These are phyloP conservation scores for Penicillium sp. DNA, from an alignment of 2,329 filamentous ascomycete genomes.

Conservation along the genomic window DNA sequence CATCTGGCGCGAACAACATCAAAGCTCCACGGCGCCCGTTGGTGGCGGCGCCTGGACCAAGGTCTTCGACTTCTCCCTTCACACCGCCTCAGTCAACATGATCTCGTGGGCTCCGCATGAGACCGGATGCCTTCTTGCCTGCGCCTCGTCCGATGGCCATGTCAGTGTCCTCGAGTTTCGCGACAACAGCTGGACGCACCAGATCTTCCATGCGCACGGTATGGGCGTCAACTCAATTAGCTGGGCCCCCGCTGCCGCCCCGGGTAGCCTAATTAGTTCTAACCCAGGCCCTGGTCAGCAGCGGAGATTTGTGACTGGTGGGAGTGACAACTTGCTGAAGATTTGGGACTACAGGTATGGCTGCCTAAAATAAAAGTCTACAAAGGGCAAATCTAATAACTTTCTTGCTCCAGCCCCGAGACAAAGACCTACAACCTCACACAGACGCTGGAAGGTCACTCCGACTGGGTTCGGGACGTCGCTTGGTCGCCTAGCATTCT, in stretches of 20 bases:
- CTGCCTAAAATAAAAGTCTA: neutral
- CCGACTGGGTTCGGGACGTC: conserved; percentile 97
- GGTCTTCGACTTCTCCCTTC: conserved; percentile 89
- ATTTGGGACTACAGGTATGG: conserved; percentile 80
- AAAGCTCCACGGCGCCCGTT: conserved; percentile 42
- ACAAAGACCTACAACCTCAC: conserved; percentile 58
- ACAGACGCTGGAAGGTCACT: conserved; percentile 74
- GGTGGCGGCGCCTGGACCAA: conserved; percentile 72
- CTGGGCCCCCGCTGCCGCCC: conserved; percentile 86
- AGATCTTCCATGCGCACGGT: conserved; percentile 88
- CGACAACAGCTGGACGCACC: conserved; percentile 90
- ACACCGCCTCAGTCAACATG: conserved; percentile 96
- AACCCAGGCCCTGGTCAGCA: conserved; percentile 66
- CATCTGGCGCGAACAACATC: conserved; percentile 88
- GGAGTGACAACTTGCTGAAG: conserved; percentile 91
- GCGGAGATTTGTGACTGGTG: conserved; percentile 89
- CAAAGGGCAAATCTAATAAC: neutral
- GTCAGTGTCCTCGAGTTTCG: conserved; percentile 96
- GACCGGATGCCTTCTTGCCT: conserved; percentile 90
- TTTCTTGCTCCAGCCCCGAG: conserved; percentile 48
- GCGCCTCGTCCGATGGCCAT: conserved; percentile 90
- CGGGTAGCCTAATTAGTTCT: conserved; percentile 83
- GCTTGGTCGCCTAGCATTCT: conserved; percentile 96
- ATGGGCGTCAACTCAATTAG: conserved; percentile 94
- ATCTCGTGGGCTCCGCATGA: conserved; percentile 98